These are phyloP conservation scores for Paratrimastix pyriformis DNA, from an alignment of 78 protist species.

Conservation along the genomic window DNA sequence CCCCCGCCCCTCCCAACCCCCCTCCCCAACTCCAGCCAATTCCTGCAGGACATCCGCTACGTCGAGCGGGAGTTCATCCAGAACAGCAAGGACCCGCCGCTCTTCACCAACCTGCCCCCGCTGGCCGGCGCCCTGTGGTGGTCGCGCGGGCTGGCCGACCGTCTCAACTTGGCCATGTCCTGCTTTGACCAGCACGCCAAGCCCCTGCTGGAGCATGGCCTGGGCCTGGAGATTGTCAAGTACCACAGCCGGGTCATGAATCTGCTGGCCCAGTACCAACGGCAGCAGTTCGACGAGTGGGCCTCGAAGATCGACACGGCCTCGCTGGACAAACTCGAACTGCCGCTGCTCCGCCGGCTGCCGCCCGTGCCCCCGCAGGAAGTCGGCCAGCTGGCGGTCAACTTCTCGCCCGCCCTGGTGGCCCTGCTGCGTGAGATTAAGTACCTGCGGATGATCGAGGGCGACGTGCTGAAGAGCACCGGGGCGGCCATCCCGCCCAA, in stretches of 20 bases:
- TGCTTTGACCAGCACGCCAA: background rate
- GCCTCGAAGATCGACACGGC: background rate
- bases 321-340: conserved; percentile 1
- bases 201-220: background rate
- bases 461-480: conserved; percentile 23
- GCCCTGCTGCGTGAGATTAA: conserved; percentile 49
- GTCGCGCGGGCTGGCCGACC: conserved; percentile 31
- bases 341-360: background rate
- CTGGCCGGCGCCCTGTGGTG: conserved; percentile 45
- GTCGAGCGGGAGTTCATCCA: conserved; percentile 33
- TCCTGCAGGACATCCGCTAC: conserved; percentile 21
- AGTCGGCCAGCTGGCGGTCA: conserved; percentile 34
- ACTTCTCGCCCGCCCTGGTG: conserved; percentile 51
- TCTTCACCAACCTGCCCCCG: conserved; percentile 45
- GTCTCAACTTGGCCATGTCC: conserved; percentile 35
- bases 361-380: background rate
- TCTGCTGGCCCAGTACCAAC: background rate
- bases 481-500: background rate
- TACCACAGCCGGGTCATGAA: background rate
- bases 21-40: conserved; percentile 23
- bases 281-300: conserved; percentile 5
- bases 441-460: conserved; percentile 22
- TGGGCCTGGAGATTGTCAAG: background rate
- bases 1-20: conserved; percentile 1
- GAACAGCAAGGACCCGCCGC: conserved; percentile 31